phyloP scores from a whole-genome alignment of 2,329 filamentous ascomycete species.

The Ploettnerulaceae sp. region DNA sequence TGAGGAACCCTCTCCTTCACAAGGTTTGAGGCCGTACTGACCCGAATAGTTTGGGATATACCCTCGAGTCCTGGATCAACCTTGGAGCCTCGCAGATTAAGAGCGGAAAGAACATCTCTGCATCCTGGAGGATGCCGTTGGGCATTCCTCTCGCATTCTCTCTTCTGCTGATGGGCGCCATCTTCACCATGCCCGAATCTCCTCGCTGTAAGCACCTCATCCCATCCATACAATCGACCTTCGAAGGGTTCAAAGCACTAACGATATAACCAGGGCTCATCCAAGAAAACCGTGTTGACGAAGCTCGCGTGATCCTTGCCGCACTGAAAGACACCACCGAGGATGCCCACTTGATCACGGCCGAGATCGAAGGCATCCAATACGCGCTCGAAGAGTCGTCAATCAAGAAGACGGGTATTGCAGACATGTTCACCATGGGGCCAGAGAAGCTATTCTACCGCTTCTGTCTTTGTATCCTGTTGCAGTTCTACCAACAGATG shows the following conservation, averaged over 20 bases:
- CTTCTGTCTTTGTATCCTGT: slow-evolving; percentile 44
- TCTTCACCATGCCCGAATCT: slow-evolving; percentile 36
- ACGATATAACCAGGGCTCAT: slow-evolving; percentile 27
- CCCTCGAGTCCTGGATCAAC: slow-evolving; percentile 43
- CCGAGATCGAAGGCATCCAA: slow-evolving; percentile 45
- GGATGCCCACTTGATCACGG: slow-evolving; percentile 9
- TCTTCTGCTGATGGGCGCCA: slow-evolving; percentile 32
- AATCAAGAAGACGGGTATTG: slow-evolving; percentile 36
- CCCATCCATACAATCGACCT: no score
- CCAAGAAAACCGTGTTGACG: slow-evolving; percentile 31
- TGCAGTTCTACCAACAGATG: slow-evolving; percentile 48
- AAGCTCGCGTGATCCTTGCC: slow-evolving; percentile 34
- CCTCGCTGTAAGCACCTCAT: slow-evolving; percentile 35
- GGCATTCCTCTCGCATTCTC: slow-evolving; percentile 35
- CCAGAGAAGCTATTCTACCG: slow-evolving; percentile 48
- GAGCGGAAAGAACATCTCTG: slow-evolving; percentile 20
- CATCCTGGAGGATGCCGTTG: slow-evolving; percentile 36
- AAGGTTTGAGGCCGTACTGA: background rate
- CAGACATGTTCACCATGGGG: slow-evolving; percentile 44
- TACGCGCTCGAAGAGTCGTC: slow-evolving; percentile 44
- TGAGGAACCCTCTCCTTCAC: background rate
- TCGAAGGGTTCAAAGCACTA: background rate
- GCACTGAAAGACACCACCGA: slow-evolving; percentile 13
- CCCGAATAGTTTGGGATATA: slow-evolving; percentile 33
- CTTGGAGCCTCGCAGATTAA: slow-evolving; percentile 38